These are phyloP conservation scores for Xanthoconium separans DNA, from an alignment of 1,284 basidiomycete genomes.

Conservation along the genomic window DNA sequence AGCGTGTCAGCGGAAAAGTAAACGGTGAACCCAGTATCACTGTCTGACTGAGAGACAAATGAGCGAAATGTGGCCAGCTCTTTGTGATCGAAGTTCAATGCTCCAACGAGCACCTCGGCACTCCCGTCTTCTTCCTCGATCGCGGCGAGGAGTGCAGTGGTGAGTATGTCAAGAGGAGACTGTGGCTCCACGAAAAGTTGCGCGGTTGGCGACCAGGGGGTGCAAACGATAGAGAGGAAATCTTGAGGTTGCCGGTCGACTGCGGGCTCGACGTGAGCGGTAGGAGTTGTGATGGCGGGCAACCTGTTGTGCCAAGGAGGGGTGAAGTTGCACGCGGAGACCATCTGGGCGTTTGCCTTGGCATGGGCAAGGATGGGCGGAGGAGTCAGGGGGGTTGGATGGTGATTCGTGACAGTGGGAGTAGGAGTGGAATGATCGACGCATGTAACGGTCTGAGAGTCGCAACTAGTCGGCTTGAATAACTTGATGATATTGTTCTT, in stretches of 20 bases:
- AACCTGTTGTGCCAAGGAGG: neutral
- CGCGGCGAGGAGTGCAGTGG: neutral
- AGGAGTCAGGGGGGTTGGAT: neutral
- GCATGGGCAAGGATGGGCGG: neutral
- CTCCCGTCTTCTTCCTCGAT: slow-evolving; percentile 10
- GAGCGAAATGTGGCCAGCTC: neutral
- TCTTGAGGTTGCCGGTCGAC: neutral
- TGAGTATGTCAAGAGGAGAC: neutral
- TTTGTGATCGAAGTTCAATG: neutral
- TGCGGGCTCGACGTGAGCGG: neutral
- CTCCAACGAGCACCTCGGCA: neutral
- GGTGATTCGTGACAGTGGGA: neutral
- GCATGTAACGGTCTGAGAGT: neutral
- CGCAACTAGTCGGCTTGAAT: slow-evolving; percentile 12
- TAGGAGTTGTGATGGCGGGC: neutral
- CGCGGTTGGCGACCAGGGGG: neutral
- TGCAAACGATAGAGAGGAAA: neutral
- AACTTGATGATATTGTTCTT: slow-evolving; percentile 20
- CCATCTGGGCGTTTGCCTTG: neutral
- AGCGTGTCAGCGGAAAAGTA: slow-evolving; percentile 13
- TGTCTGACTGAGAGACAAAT: neutral
- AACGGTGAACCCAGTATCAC: neutral
- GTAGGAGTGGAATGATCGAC: neutral
- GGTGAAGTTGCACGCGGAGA: neutral
- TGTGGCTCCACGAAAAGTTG: neutral